Percentiles rank a stretch among this genome's conserved stretches.
phyloP scores from a whole-genome alignment of 495 filamentous ascomycete species.

The Cetradonia linearis region DNA sequence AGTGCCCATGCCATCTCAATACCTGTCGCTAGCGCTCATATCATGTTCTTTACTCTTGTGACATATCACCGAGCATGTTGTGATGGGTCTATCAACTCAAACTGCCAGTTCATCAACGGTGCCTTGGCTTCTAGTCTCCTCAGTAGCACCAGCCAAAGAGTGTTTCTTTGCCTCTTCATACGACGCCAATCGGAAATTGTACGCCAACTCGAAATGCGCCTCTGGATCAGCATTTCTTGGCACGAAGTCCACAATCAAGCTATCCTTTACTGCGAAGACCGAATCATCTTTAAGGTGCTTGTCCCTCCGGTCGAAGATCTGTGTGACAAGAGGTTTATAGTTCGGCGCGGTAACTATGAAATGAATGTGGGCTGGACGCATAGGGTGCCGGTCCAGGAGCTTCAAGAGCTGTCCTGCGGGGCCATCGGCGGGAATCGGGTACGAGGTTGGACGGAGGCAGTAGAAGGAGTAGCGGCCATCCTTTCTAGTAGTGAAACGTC shows the following conservation, averaged over 20 bases:
- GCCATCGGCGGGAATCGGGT: constrained; percentile 61
- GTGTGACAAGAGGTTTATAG: constrained; percentile 56
- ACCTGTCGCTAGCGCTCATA: too few relatives aligned
- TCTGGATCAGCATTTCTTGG: constrained; percentile 48
- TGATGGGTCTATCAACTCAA: background rate
- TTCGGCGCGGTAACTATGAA: constrained; percentile 52
- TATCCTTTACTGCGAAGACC: constrained; percentile 72
- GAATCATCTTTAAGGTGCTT: constrained; percentile 54
- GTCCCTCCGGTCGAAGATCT: constrained; percentile 61
- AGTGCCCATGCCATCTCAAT: too few relatives aligned
- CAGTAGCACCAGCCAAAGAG: constrained; percentile 26
- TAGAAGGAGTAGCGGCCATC: constrained; percentile 58
- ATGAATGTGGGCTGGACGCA: constrained; percentile 76
- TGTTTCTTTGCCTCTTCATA: constrained; percentile 23
- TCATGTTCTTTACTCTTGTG: too few relatives aligned
- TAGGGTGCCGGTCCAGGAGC: constrained; percentile 63
- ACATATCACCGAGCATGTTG: too few relatives aligned
- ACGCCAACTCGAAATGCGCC: constrained; percentile 58
- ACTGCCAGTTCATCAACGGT: background rate
- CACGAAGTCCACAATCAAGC: constrained; percentile 56
- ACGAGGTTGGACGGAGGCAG: constrained; percentile 58
- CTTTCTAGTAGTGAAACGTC: constrained; percentile 56
- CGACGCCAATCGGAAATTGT: constrained; percentile 36
- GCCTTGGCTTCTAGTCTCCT: constrained; percentile 1
- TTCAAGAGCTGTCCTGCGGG: constrained; percentile 38